phyloP scores from a whole-genome alignment of 208 protist species.

The Porcisia deanei region DNA sequence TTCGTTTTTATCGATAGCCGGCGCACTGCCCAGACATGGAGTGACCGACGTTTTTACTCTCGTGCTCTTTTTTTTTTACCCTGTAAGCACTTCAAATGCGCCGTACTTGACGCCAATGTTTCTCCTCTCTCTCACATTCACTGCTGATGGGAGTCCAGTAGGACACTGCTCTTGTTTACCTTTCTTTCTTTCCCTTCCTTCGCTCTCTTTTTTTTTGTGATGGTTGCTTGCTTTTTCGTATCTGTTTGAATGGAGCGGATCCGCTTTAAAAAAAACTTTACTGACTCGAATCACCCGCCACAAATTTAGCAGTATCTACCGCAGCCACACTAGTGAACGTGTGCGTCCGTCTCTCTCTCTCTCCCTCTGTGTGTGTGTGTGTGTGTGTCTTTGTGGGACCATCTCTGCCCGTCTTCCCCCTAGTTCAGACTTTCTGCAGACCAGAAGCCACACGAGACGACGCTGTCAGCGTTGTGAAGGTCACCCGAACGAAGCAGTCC shows the following conservation, averaged over 20 bases:
- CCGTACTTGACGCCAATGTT: background rate
- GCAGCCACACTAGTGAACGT: background rate
- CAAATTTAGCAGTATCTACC: background rate
- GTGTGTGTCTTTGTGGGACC: too few species aligned
- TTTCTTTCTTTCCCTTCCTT: background rate
- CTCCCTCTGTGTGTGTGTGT: too few species aligned
- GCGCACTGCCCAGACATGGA: background rate
- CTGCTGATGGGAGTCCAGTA: background rate
- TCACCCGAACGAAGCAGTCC: background rate
- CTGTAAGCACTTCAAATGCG: background rate
- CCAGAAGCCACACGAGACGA: too few species aligned
- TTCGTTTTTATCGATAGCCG: background rate
- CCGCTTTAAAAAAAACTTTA: background rate
- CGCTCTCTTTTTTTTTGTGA: background rate
- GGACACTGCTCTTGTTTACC: background rate
- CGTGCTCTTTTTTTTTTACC: background rate
- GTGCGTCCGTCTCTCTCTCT: background rate
- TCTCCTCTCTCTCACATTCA: background rate
- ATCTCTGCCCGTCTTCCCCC: too few species aligned
- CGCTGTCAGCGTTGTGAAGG: background rate
- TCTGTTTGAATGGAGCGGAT: background rate
- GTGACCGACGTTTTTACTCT: background rate
- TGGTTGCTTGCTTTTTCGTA: background rate
- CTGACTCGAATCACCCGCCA: background rate
- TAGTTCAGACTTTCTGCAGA: background rate